A percentile compares a stretch with the other conserved stretches of the same genome.
Evolutionary conservation across 441 rosid species (phyloP).

Genomic region (Macaranga tanarius): DNA sequence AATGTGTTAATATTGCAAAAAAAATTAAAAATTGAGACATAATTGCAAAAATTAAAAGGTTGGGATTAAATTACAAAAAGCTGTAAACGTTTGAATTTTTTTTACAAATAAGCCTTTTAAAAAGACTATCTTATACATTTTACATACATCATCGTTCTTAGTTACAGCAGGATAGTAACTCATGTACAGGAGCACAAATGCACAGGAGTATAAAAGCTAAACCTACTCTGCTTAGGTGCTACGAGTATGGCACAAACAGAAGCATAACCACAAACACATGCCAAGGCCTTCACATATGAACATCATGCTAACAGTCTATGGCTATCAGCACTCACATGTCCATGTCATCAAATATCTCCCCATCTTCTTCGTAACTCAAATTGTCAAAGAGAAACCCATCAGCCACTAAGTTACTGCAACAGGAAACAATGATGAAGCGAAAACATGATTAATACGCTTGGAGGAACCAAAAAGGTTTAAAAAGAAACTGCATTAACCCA

Average conservation of each 20-base stretch:
- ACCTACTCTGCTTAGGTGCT: conserved; percentile 21
- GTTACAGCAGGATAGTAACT: conserved; percentile 19
- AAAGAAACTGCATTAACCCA: conserved; percentile 27
- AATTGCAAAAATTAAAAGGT: no score
- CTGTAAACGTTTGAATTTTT: no score
- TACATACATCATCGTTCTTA: conserved; percentile 16
- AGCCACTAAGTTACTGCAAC: conserved; percentile 69
- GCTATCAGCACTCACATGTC: conserved; percentile 60
- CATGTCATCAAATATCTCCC: conserved; percentile 77
- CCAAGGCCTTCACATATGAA: conserved; percentile 23
- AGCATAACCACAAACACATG: conserved; percentile 21
- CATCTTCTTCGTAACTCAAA: conserved; percentile 52
- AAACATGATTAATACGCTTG: not conserved
- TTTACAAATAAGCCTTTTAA: no score
- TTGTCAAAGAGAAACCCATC: conserved; percentile 52
- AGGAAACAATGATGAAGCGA: conserved; percentile 17
- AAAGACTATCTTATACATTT: not conserved
- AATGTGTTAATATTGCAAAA: no score
- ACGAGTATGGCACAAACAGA: conserved; percentile 11
- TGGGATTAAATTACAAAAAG: no score
- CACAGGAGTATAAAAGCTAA: conserved; percentile 17
- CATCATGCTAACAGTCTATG: conserved; percentile 20
- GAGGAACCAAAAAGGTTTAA: not conserved
- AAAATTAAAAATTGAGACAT: no score
- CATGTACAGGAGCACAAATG: conserved; percentile 4